Evolutionary conservation across 352 stramenopile species (phyloP).

Genomic region (Elongisporangium anandrum): DNA sequence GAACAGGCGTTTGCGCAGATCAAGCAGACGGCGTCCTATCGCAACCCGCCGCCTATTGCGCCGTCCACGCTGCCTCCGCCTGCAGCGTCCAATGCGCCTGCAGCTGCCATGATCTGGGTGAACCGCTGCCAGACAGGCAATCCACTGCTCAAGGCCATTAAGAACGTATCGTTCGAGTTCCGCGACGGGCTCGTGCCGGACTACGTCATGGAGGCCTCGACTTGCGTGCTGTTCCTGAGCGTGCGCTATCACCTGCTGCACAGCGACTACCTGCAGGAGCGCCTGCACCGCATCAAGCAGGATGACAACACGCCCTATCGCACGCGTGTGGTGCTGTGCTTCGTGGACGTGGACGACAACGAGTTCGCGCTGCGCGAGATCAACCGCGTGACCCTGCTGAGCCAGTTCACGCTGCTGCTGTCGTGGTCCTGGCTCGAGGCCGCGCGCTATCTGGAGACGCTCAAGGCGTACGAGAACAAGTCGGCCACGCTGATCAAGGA

Average conservation of each 20-base stretch:
- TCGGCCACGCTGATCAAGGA: conserved; percentile 93
- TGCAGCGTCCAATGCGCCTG: conserved; percentile 1
- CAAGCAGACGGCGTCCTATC: conserved; percentile 54
- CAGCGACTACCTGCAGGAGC: conserved; percentile 87
- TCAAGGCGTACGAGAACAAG: conserved; percentile 96
- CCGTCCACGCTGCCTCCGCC: conserved; percentile 4
- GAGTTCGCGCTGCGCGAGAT: conserved; percentile 89
- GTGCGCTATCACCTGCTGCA: conserved; percentile 89
- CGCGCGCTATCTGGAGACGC: conserved; percentile 95
- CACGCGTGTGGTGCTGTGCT: conserved; percentile 90
- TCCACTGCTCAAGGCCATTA: conserved; percentile 88
- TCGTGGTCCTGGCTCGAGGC: conserved; percentile 93
- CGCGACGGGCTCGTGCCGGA: conserved; percentile 90
- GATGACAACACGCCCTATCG: conserved; percentile 73
- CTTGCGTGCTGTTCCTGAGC: conserved; percentile 91
- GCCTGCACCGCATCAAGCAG: conserved; percentile 87
- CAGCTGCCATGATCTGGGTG: conserved; percentile 56
- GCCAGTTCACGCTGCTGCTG: conserved; percentile 92
- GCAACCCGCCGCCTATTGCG: conserved; percentile 7
- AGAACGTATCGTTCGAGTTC: conserved; percentile 92
- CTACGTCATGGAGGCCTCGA: conserved; percentile 90
- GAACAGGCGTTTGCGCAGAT: conserved; percentile 54
- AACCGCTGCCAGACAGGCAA: conserved; percentile 92
- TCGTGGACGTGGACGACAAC: conserved; percentile 96
- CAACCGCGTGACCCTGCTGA: conserved; percentile 89